Base-by-base conservation (phyloP, 331 rosid species). In the Pyrus hybrid region DNA sequence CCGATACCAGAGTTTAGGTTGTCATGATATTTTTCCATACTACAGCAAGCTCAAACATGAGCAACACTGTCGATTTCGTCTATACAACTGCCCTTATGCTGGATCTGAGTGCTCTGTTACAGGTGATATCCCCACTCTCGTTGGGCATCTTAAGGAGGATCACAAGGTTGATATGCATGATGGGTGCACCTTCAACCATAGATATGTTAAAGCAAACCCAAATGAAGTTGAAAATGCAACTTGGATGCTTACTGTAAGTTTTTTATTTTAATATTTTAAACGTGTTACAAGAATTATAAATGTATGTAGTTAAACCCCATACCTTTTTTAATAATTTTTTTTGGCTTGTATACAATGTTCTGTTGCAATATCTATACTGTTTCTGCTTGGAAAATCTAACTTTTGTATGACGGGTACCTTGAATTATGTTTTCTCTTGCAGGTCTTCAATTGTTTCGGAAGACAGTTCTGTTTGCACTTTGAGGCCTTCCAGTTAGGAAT, bases 161-260 rank as follows among this genome's bases (percentile, higher is more conserved):
- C 97, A 95, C 83, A 92, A 91, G 86, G 98, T 90, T 60, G 97
- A 92, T 82, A 92, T 95, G 99, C 97, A 92, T 53, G 90, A 88
- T 51, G 97, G 97, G 30, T 90, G 93, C 79, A 89, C 97, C 71
- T 95, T 95, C 81, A 95, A 92, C 67, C 97, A 95, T 80, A 91
- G 97, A 80, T 94, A 94, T 74, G 98, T 92, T 73, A 92, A 95
- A 82, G 82, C 97, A 77, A 90, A 95, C 79, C 93, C 99, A 67
- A 85, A 85, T n/a, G 99, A 92, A 83, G 93, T 92, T 33, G 99
- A 95, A 83, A 92, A 92, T 64, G 99, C 99, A 58, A 94, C 98
- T 51, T 92, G 99, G 99, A 95, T 92, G 99, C 92, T 92, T 67
- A 92, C 97, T 23, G 99, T 95, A 82, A 75, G 93, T 79, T 28